Base-by-base conservation (phyloP, 768 basidiomycete species). In the Piloderma croceum region DNA sequence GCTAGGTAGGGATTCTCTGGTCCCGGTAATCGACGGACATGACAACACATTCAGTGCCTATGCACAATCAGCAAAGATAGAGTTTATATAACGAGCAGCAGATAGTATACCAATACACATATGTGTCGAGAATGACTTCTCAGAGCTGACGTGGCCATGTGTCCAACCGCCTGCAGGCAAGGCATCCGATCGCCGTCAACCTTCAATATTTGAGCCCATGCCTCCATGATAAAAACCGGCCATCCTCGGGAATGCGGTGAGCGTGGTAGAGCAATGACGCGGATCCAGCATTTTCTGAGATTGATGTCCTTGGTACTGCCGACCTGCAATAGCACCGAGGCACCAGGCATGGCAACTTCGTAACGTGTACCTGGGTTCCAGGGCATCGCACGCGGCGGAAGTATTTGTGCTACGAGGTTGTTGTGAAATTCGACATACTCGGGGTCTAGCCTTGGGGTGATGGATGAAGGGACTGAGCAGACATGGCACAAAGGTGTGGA, bases 141-240 rank as follows among this genome's bases (percentile, higher is more conserved):
- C 79, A 18, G 73, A 73, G 18, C 54, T 53, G 48, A 83, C 79
- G 39, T 67, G 77, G 1, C 85, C 85, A 2, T 87, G 65, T 0
- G 83, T 84, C 85, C 85, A 86, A 22, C 85, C 85, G 31, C 85
- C 84, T 81, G 48, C 5, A 29, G n/a, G n/a, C 27, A 15, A 29
- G 27, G 9, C 27, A 29, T 9, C 15, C 10, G 27, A 9, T 15
- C 9, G 27, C 27, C 27, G 15, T 15, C 9, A 29, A 15, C 9
- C 27, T n/a, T 23, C n/a, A 12, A 10, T 17, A 15, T 9, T 29
- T n/a, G 31, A 13, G 9, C 10, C 34, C 69, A 39, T 45, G 75
- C 83, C 84, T 39, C 85, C 85, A 47, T 86, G 34, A 84, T 70
- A 44, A 85, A 74, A 2, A 77, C 72, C 0, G 83, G 83, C 84